Conservation (phyloP, 2,329 filamentous ascomycete genomes). For the Leptographium flavum region DNA sequence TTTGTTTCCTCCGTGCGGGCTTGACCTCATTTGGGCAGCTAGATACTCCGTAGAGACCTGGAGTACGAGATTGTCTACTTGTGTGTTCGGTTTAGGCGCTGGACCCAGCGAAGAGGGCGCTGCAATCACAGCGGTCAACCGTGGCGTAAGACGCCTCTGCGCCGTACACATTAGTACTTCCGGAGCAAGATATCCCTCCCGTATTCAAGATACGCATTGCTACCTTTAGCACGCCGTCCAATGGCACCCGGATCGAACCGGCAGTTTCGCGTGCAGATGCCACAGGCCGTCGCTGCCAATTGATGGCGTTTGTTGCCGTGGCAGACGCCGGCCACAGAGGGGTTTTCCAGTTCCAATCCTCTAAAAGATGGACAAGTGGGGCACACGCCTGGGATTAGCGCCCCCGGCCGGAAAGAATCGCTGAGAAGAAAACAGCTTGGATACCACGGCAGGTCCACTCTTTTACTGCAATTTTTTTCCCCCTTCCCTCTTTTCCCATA, state of each 20-base stretch:
- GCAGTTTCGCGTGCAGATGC: conserved; percentile 2
- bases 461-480: conserved; percentile 30
- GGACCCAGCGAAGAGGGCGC: too few species aligned
- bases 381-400: conserved; percentile 11
- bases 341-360: background rate
- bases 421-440: conserved; percentile 25
- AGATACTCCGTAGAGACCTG: background rate
- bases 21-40: background rate
- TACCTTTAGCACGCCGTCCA: background rate
- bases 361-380: conserved; percentile 1
- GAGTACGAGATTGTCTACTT: background rate
- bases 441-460: background rate
- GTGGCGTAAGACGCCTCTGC: too few species aligned
- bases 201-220: too few species aligned
- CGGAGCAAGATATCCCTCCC: too few species aligned
- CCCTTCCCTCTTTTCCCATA: conserved; percentile 2
- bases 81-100: too few species aligned
- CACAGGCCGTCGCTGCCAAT: conserved; percentile 3
- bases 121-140: too few species aligned
- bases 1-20: background rate
- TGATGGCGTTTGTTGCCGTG: conserved; percentile 7
- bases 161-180: too few species aligned
- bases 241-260: conserved; percentile 7
- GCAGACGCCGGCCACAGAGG: conserved; percentile 2
- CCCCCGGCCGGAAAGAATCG: conserved; percentile 36